Evolutionary conservation across 495 filamentous ascomycete species (phyloP).

Genomic region (Penicillium salamii): DNA sequence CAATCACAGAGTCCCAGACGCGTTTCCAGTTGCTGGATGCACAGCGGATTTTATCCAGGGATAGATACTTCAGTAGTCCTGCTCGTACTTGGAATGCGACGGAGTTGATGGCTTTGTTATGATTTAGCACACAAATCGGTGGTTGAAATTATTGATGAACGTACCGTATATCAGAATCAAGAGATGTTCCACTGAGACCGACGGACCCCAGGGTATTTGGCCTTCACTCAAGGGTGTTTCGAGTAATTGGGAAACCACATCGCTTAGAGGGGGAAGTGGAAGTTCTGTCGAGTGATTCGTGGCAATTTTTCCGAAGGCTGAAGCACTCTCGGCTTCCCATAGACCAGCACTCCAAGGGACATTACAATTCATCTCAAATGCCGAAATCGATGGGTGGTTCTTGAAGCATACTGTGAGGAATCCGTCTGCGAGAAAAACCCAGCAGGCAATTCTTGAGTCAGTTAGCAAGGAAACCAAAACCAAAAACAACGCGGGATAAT

Average conservation of each 20-base stretch:
- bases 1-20: conserved; percentile 29
- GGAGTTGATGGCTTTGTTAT: conserved; percentile 27
- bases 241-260: conserved; percentile 26
- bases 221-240: conserved; percentile 12
- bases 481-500: background rate
- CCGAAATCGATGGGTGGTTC: conserved; percentile 32
- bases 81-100: conserved; percentile 30
- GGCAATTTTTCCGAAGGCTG: conserved; percentile 26
- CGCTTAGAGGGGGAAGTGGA: conserved; percentile 24
- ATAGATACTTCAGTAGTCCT: conserved; percentile 27
- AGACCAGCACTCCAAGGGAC: conserved; percentile 36
- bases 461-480: background rate
- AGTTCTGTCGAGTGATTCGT: conserved; percentile 2
- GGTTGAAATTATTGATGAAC: background rate
- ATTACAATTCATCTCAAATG: conserved; percentile 37
- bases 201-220: conserved; percentile 23
- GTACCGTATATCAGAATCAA: conserved; percentile 39
- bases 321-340: conserved; percentile 36
- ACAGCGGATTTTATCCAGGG: conserved; percentile 25
- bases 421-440: conserved; percentile 38
- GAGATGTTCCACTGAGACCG: conserved; percentile 32
- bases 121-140: background rate
- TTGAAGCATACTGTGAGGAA: conserved; percentile 42
- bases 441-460: conserved; percentile 28
- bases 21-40: conserved; percentile 36